phyloP scores from a whole-genome alignment of 495 filamentous ascomycete genomes.

The Penicillium angulare region DNA sequence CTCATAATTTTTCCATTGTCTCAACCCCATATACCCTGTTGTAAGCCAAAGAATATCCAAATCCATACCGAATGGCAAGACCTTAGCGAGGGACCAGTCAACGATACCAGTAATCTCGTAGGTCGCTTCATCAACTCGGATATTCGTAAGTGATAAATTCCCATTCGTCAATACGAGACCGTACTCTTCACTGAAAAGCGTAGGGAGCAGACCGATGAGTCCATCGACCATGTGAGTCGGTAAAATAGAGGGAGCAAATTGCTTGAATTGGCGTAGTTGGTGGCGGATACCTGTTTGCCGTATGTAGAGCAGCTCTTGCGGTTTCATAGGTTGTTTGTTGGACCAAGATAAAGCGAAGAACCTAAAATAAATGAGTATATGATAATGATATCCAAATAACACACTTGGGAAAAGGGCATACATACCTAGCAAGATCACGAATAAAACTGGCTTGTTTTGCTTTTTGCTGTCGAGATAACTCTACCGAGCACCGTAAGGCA shows the following conservation, averaged over 20 bases:
- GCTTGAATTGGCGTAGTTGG: not conserved
- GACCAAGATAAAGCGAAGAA: conserved; percentile 2
- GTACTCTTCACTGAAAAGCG: not conserved
- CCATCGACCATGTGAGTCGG: not conserved
- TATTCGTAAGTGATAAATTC: not conserved
- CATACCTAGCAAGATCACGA: not conserved
- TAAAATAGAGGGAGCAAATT: not conserved
- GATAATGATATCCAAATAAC: not conserved
- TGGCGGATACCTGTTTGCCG: not conserved
- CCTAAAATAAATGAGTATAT: not conserved
- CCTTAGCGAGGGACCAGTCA: conserved; percentile 1
- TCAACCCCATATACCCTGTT: not conserved
- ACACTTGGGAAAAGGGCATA: not conserved
- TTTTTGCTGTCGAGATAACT: not conserved
- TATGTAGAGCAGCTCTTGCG: not conserved
- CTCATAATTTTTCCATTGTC: not conserved
- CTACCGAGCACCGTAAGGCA: not conserved
- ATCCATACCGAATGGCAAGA: conserved; percentile 4
- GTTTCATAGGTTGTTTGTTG: not conserved
- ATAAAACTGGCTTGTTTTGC: not conserved
- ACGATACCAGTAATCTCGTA: conserved; percentile 1
- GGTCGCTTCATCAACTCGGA: not conserved
- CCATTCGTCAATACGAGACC: not conserved
- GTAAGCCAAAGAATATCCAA: not conserved
- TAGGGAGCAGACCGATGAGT: not conserved